Evolutionary conservation across 805 yeast species (phyloP).

Genomic region (Yarrowia sp.): DNA sequence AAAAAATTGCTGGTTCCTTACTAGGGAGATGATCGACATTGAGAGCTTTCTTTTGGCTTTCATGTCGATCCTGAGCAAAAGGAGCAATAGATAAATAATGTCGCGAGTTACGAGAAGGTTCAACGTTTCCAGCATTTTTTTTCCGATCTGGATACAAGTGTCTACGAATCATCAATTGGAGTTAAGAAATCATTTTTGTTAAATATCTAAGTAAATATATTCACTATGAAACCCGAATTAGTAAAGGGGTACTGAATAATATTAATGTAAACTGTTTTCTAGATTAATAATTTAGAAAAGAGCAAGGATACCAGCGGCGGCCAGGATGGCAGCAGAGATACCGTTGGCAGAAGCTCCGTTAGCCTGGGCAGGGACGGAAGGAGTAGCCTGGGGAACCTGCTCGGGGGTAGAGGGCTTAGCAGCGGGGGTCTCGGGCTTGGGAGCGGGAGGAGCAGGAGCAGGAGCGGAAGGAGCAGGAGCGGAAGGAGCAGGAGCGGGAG

Average conservation of each 20-base stretch:
- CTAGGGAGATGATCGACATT: background rate
- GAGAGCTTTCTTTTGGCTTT: background rate
- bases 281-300: slow-evolving; percentile 6
- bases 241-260: slow-evolving; percentile 16
- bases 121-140: too few relatives aligned
- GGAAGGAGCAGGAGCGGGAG: slow-evolving; percentile 17
- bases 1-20: background rate
- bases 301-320: slow-evolving; percentile 20
- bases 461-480: background rate
- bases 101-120: too few relatives aligned
- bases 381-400: slow-evolving; percentile 10
- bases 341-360: slow-evolving; percentile 13
- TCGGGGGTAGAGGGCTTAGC: slow-evolving; percentile 14
- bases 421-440: slow-evolving; percentile 6
- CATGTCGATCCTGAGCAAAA: background rate
- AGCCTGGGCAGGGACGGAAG: slow-evolving; percentile 23
- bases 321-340: slow-evolving; percentile 5
- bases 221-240: slow-evolving; percentile 14
- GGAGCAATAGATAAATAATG: background rate
- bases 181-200: background rate
- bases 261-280: slow-evolving; percentile 10
- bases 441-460: background rate
- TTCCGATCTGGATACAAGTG: background rate
- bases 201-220: slow-evolving; percentile 5
- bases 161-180: background rate